Percentiles rank a stretch among this genome's conserved stretches.
These are phyloP conservation scores for Daedaleopsis sinensis DNA, from an alignment of 768 basidiomycete genomes.

Conservation along the genomic window DNA sequence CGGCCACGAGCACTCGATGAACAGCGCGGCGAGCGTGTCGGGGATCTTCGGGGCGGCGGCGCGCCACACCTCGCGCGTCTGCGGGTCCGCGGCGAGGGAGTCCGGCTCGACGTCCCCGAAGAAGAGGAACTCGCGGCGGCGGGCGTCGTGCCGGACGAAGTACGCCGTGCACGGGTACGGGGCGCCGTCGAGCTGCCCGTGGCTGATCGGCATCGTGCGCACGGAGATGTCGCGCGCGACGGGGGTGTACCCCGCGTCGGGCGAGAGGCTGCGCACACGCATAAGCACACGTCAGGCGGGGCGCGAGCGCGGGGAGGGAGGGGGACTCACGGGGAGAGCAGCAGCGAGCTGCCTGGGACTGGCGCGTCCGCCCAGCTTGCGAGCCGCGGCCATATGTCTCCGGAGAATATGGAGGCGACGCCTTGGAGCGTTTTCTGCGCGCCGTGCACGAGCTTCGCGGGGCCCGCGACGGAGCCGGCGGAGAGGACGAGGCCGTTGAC, in stretches of 20 bases:
- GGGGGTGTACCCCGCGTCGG: conserved; percentile 54
- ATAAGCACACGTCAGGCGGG: conserved; percentile 9
- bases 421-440: conserved; percentile 63
- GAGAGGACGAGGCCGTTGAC: conserved; percentile 79
- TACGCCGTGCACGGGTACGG: conserved; percentile 82
- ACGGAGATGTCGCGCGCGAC: conserved; percentile 63
- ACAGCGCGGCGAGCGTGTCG: conserved; percentile 70
- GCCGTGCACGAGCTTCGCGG: conserved; percentile 66
- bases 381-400: conserved; percentile 84
- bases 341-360: conserved; percentile 59
- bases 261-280: conserved; percentile 44
- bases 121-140: conserved; percentile 78
- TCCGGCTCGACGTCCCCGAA: conserved; percentile 96
- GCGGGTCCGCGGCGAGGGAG: conserved; percentile 59
- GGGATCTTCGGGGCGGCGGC: conserved; percentile 79
- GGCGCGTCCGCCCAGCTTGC: conserved; percentile 74
- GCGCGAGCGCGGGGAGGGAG: too few relatives aligned
- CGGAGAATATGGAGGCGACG: conserved; percentile 74
- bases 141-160: conserved; percentile 73
- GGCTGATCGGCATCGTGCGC: conserved; percentile 68
- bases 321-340: conserved; percentile 62
- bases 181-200: conserved; percentile 60
- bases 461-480: conserved; percentile 72
- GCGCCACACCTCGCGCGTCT: conserved; percentile 77
- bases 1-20: conserved; percentile 94